Evolutionary conservation across 2,329 filamentous ascomycete genomes (phyloP).

Genomic region (Xylariales sp.): DNA sequence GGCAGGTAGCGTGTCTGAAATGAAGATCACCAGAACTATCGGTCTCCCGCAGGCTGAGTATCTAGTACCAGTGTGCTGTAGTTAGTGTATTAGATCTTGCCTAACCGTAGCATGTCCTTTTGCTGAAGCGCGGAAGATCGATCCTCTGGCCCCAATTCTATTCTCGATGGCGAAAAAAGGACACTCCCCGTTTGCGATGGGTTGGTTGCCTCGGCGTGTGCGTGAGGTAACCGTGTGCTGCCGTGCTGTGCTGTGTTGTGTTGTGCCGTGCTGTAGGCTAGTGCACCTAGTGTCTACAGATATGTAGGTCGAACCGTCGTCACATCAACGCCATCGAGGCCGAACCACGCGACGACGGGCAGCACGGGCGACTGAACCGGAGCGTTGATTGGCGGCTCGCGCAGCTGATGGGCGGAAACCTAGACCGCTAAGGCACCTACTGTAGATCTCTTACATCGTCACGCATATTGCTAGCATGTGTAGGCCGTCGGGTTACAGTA

Average conservation of each 20-base stretch:
- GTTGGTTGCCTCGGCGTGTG: constrained; percentile 10
- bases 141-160: neutral
- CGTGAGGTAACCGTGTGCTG: constrained; percentile 5
- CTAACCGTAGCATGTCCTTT: constrained; percentile 2
- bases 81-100: too few species aligned
- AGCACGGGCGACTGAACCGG: neutral
- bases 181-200: neutral
- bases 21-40: constrained; percentile 49
- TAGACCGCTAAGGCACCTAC: neutral
- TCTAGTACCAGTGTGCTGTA: neutral
- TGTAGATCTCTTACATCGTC: constrained; percentile 17
- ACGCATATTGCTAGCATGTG: constrained; percentile 3
- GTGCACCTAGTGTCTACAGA: too few species aligned
- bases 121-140: constrained; percentile 6
- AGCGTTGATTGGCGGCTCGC: constrained; percentile 1
- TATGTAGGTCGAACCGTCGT: neutral
- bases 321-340: constrained; percentile 17
- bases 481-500: neutral
- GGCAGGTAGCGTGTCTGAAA: constrained; percentile 38
- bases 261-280: too few species aligned
- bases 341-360: constrained; percentile 7
- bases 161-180: neutral
- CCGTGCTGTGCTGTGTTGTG: too few species aligned
- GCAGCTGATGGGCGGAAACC: neutral
- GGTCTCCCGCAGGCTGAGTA: constrained; percentile 41